Percentiles rank a stretch among this genome's conserved stretches.
Evolutionary conservation across 805 yeast genomes (phyloP).

Genomic region (Yueomyces sp.): DNA sequence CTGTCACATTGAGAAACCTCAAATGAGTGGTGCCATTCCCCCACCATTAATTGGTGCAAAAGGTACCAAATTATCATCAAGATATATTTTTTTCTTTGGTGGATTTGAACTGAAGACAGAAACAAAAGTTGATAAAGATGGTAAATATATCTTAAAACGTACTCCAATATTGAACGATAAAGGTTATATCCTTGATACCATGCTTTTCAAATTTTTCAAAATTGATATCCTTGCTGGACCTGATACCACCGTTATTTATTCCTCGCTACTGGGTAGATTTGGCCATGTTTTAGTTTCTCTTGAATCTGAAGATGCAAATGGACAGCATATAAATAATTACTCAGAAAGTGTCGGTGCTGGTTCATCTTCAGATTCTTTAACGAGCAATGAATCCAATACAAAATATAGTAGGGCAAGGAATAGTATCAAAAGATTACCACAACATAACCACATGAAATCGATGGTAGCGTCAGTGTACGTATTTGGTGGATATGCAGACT

Average conservation of each 20-base stretch:
- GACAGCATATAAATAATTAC: neutral
- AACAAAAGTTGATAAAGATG: conserved; percentile 17
- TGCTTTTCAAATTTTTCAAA: conserved; percentile 35
- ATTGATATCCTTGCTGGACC: conserved; percentile 27
- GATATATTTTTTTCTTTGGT: conserved; percentile 54
- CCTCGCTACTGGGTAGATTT: conserved; percentile 26
- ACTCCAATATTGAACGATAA: conserved; percentile 36
- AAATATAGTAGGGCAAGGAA: neutral
- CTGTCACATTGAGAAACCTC: conserved; percentile 23
- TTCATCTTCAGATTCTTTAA: neutral
- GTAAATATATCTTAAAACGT: conserved; percentile 27
- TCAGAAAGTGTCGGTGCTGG: neutral
- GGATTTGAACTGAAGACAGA: conserved; percentile 40
- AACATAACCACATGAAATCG: neutral
- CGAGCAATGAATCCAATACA: neutral
- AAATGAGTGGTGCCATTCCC: conserved; percentile 32
- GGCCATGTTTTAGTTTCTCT: conserved; percentile 25
- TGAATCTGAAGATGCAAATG: neutral
- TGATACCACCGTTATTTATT: conserved; percentile 12
- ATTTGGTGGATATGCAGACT: conserved; percentile 36
- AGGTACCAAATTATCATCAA: conserved; percentile 36
- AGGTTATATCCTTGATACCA: conserved; percentile 46
- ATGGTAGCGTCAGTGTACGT: conserved; percentile 18
- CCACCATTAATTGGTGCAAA: conserved; percentile 37
- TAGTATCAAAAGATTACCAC: neutral